Conservation (phyloP, 495 filamentous ascomycete genomes). For the Penicillium samsonianum region DNA sequence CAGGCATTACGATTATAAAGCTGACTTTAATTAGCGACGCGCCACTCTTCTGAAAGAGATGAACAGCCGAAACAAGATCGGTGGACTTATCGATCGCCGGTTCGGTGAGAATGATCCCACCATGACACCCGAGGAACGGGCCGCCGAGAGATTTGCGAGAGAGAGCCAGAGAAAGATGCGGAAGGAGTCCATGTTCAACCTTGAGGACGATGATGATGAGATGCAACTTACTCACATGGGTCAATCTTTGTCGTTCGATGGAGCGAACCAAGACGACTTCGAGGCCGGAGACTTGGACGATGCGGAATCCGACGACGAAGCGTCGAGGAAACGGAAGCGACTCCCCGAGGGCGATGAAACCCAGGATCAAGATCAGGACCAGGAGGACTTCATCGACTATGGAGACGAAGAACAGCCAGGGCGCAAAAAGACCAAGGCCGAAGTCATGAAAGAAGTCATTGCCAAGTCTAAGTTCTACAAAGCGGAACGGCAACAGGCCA, state of each 20-base stretch:
- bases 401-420: slow-evolving; percentile 59
- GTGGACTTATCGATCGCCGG: slow-evolving; percentile 87
- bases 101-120: slow-evolving; percentile 95
- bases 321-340: slow-evolving; percentile 63
- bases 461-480: slow-evolving; percentile 96
- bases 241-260: slow-evolving; percentile 63
- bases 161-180: slow-evolving; percentile 76
- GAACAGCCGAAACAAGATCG: slow-evolving; percentile 81
- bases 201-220: slow-evolving; percentile 79
- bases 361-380: slow-evolving; percentile 16
- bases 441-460: slow-evolving; percentile 97
- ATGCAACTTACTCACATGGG: slow-evolving; percentile 82
- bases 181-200: slow-evolving; percentile 78
- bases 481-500: slow-evolving; percentile 85
- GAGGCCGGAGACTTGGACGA: slow-evolving; percentile 66
- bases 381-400: slow-evolving; percentile 44
- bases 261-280: slow-evolving; percentile 67
- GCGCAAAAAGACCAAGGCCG: slow-evolving; percentile 87
- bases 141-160: slow-evolving; percentile 82
- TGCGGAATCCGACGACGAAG: slow-evolving; percentile 64
- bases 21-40: slow-evolving; percentile 55
- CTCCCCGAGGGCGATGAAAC: slow-evolving; percentile 32
- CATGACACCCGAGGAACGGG: slow-evolving; percentile 92
- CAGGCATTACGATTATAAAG: background rate
- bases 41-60: slow-evolving; percentile 84